phyloP scores from a whole-genome alignment of 129 eudicot species.

The Escallonia herrerae region DNA sequence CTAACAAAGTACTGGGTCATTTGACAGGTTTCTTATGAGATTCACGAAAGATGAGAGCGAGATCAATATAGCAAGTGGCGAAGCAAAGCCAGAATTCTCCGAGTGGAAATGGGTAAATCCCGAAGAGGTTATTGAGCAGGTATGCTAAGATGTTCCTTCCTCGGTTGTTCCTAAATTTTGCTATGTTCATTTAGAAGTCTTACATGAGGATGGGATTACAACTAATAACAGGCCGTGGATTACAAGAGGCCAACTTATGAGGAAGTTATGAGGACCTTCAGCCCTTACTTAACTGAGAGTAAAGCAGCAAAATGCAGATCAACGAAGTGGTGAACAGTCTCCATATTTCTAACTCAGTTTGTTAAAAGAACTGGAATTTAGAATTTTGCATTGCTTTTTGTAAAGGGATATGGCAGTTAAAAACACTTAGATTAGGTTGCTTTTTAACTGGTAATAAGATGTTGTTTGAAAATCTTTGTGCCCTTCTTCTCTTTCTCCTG shows the following conservation, averaged over 20 bases:
- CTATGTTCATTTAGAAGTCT: not conserved
- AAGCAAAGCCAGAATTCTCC: slow-evolving; percentile 82
- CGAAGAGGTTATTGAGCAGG: slow-evolving; percentile 90
- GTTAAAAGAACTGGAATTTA: too few species aligned
- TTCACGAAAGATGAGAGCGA: slow-evolving; percentile 71
- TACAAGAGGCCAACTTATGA: slow-evolving; percentile 99
- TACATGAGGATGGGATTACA: not conserved
- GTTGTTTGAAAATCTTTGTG: too few species aligned
- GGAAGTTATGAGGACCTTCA: slow-evolving; percentile 74
- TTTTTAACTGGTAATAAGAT: too few species aligned
- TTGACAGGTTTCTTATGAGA: slow-evolving; percentile 81
- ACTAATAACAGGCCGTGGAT: slow-evolving; percentile 78
- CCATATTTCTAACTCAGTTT: too few species aligned
- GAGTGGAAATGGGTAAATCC: slow-evolving; percentile 99
- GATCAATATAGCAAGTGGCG: slow-evolving; percentile 77
- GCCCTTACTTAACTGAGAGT: slow-evolving; percentile 38
- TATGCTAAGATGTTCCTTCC: slow-evolving; percentile 6
- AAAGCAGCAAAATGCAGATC: slow-evolving; percentile 73
- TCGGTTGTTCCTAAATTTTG: not conserved
- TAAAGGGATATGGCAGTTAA: too few species aligned
- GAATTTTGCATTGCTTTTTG: too few species aligned
- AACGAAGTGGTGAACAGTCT: slow-evolving; percentile 62
- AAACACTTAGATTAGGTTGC: too few species aligned
- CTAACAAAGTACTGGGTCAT: too few species aligned
- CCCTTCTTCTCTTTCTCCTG: too few species aligned